Evolutionary conservation across 208 protist genomes (phyloP), one percentile per base, ranked within the genome.

Genomic region (Leptomonas pyrrhocoris): DNA sequence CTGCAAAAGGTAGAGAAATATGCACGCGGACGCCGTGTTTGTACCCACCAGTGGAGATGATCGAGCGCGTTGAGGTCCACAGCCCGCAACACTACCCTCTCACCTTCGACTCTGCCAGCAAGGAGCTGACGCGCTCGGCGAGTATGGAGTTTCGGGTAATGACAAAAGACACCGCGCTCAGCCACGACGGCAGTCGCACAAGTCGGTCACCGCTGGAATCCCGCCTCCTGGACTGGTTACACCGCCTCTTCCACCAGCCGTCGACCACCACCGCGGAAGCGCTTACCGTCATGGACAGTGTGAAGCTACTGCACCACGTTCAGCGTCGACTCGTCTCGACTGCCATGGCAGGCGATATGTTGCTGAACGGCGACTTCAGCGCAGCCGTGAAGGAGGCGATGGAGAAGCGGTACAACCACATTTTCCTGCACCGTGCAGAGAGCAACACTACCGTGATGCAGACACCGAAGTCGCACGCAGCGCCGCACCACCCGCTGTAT

Each of bases 11-110:
- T 27, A 57, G 83, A 45, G 82, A 81, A 64, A 79, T 94, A 18
- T 68, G 83, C 13, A 75, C 87, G 66, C 64, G 83, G 11, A 95
- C 90, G 5, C 86, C 90, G 19, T 95, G 86, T 60, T 74, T 95
- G 11, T 86, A 89, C 56, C 90, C 90, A 15, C 85, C 84, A 9
- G 38, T 72, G 34, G 84, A 89, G 54, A 85, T 83, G 51, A 80
- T 95, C 9, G 77, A 87, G 16, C 75, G 80, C 23, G 88, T 95
- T n/a, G 90, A 95, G 58, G 69, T 95, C 12, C 77, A 80, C 42
- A 84, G 82, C 55, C 51, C 79, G 13, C 68, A 84, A 25, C 83
- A 95, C 72, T 91, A 93, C 64, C 83, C 76, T 34, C 73, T 88
- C 36, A 84, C 55, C 12, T 77, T 77, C 21, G 48, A 51, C 27